These are phyloP conservation scores for Amesomyces nigricolor DNA, from an alignment of 2,329 filamentous ascomycete genomes.

Conservation along the genomic window DNA sequence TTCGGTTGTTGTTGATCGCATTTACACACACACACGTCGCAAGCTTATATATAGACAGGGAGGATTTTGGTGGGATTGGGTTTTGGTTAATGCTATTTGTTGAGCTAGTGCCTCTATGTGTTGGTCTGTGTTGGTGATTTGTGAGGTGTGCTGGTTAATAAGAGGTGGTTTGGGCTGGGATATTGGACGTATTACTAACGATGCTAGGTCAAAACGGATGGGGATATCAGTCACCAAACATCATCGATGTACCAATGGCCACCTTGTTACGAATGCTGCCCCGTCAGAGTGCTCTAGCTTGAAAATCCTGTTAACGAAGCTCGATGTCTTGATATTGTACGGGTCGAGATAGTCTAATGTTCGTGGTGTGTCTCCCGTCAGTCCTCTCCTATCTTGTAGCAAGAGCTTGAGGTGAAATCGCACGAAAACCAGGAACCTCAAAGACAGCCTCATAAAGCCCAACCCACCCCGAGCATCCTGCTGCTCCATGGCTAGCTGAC, in stretches of 20 bases:
- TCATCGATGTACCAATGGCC: slow-evolving; percentile 44
- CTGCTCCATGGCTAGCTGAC: slow-evolving; percentile 66
- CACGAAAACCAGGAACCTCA: slow-evolving; percentile 68
- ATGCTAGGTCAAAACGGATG: no score
- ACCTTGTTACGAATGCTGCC: slow-evolving; percentile 73
- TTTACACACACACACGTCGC: slow-evolving; percentile 5
- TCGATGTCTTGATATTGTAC: slow-evolving; percentile 56
- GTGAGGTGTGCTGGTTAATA: neutral
- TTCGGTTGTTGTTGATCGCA: slow-evolving; percentile 9
- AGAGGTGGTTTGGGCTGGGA: no score
- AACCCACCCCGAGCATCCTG: slow-evolving; percentile 62
- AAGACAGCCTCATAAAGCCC: slow-evolving; percentile 68
- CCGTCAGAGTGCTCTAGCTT: slow-evolving; percentile 68
- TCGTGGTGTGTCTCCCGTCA: slow-evolving; percentile 30
- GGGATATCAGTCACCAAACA: neutral
- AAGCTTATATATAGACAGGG: slow-evolving; percentile 14
- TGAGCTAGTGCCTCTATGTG: neutral
- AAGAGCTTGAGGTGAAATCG: slow-evolving; percentile 15
- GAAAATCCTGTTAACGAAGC: slow-evolving; percentile 69
- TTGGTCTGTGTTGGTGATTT: neutral
- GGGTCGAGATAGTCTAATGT: slow-evolving; percentile 50
- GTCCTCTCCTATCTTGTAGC: no score
- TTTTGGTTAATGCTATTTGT: slow-evolving; percentile 6
- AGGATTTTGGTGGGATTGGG: neutral
- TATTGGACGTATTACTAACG: no score